Evolutionary conservation across 805 yeast species (phyloP).

Genomic region (Lipomyces orientalis): DNA sequence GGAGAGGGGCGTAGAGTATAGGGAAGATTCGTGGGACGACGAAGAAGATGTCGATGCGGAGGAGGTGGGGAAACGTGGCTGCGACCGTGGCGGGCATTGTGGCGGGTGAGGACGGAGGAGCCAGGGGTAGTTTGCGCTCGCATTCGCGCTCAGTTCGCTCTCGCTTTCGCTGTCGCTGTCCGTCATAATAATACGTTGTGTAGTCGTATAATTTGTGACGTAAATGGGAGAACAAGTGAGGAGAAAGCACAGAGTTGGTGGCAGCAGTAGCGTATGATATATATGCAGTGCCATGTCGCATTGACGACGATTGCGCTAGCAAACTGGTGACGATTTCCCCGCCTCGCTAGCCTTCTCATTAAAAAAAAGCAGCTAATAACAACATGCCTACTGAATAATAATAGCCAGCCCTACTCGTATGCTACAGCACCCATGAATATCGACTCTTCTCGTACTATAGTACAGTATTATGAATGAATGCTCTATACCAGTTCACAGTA

Average conservation of each 20-base stretch:
- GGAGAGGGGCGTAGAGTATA: background rate
- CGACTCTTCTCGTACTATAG: no score
- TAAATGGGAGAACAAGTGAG: background rate
- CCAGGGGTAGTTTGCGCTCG: background rate
- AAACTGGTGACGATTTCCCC: no score
- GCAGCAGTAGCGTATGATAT: no score
- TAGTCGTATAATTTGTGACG: background rate
- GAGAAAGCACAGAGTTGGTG: background rate
- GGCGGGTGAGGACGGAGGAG: background rate
- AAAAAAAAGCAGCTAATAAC: no score
- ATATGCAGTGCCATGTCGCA: no score
- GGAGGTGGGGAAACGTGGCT: background rate
- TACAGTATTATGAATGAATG: no score
- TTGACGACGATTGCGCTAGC: no score
- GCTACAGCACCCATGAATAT: no score
- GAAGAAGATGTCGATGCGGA: background rate
- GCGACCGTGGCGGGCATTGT: background rate
- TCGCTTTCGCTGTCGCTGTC: background rate
- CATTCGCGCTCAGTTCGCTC: background rate
- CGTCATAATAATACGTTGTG: background rate
- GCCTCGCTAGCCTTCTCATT: no score
- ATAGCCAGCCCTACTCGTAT: no score
- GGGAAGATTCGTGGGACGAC: background rate
- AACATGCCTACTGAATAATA: no score
- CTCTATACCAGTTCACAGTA: no score